These are phyloP conservation scores for Eragrostis nindensis DNA, from an alignment of 176 grass and related monocot species.

Conservation along the genomic window DNA sequence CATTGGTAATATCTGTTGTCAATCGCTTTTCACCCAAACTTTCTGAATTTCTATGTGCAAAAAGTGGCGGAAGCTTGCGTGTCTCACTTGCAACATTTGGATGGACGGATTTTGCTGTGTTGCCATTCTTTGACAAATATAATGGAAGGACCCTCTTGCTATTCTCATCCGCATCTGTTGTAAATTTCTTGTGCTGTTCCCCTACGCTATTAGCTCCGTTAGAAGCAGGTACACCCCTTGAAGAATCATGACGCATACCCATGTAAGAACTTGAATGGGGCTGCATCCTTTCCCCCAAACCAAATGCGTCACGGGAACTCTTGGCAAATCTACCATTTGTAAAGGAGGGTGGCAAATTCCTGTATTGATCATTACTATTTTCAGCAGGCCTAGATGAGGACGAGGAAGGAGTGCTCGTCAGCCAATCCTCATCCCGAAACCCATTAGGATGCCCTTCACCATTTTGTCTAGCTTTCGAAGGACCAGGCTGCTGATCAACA, in stretches of 20 bases:
- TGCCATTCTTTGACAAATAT: slow-evolving; percentile 45
- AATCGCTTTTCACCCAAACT: slow-evolving; percentile 39
- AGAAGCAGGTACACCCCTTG: slow-evolving; percentile 29
- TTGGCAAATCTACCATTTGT: slow-evolving; percentile 29
- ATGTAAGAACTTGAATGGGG: slow-evolving; percentile 41
- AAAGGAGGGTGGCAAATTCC: slow-evolving; percentile 63
- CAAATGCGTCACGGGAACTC: slow-evolving; percentile 17
- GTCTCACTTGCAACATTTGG: slow-evolving; percentile 42
- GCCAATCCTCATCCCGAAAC: slow-evolving; percentile 42
- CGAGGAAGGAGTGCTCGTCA: slow-evolving; percentile 26
- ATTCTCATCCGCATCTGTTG: slow-evolving; percentile 37
- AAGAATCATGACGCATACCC: slow-evolving; percentile 28
- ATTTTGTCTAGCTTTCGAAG: slow-evolving; percentile 34
- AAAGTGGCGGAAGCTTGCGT: slow-evolving; percentile 26
- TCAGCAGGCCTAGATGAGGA: slow-evolving; percentile 36
- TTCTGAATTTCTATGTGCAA: slow-evolving; percentile 31
- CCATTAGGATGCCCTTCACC: slow-evolving; percentile 3
- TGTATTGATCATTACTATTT: slow-evolving; percentile 45
- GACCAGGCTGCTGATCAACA: slow-evolving; percentile 22
- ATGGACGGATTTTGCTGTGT: slow-evolving; percentile 17
- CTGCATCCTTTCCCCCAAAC: slow-evolving; percentile 26
- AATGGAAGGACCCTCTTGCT: slow-evolving; percentile 46
- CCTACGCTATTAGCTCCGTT: slow-evolving; percentile 32
- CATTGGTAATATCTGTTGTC: slow-evolving; percentile 32
- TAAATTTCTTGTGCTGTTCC: slow-evolving; percentile 23